Evolutionary conservation across 148 eudicot genomes (phyloP), one percentile per base, ranked within the genome.

Genomic region (Chenopodium quinoa): DNA sequence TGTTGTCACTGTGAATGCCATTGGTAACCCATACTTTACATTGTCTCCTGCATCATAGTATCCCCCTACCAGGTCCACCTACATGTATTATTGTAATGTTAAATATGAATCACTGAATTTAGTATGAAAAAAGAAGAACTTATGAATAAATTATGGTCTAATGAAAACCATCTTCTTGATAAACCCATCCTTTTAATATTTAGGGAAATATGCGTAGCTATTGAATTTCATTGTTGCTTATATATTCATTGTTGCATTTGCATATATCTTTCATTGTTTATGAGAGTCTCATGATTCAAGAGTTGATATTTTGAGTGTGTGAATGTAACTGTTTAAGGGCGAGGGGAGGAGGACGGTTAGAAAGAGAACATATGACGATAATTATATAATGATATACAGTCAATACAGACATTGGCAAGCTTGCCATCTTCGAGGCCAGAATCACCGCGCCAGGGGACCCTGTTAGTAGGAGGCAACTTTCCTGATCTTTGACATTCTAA

Each of bases 11-110:
- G 98, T 95, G 84, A 95, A 95, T 0, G 97, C 98, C 97, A 95
- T 91, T 1, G 98, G 98, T 70, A 93, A 64, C 9, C 98, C 98
- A 68, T 85, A 95, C 84, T 95, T 95, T 1, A 95, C 97, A 73
- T 95, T 95, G 84, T 94, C 98, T 31, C 98, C 98, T 20, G 98
- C 98, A 47, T 94, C 98, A 56, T 94, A 94, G 79, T 95, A 95
- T 78, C 98, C 98, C n/a, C 98, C 98, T 17, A 85, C 91, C 37
- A 95, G 83, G 82, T 95, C 97, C 86, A 95, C 92, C 98, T 95
- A 60, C 47, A 81, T 71, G 17, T 1, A 22, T 13, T 50, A 25
- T 50, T 25, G 0, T 27, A 27, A 27, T 27, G 27, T 27, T n/a
- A 70, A 8, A 23, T 16, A 40, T 2, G 65, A 40, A 20, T 72